Evolutionary conservation across 306 rosid species (phyloP), one percentile per base, ranked within the genome.

Genomic region (Alnus glutinosa): DNA sequence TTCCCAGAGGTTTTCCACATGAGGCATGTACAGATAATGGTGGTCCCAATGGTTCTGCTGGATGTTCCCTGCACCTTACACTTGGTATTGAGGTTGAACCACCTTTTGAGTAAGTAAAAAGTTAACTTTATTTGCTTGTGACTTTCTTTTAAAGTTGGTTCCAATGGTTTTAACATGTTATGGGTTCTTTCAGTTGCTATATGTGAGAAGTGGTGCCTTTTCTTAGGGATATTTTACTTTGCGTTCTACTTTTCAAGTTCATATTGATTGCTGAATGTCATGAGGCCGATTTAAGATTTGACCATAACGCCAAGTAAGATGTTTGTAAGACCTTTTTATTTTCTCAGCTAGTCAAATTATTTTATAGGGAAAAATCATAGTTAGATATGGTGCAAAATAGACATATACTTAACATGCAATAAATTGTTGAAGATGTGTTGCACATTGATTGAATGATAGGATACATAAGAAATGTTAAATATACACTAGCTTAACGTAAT

Each of bases 51-150:
- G 85, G 75, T 64, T 84, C 92, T 74, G 62, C 87, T 83, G 85
- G 81, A 79, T 85, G 83, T 79, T 93, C 97, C 71, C 76, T 91
- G 75, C 98, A 93, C 77, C 88, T 93, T 42, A 93, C 98, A 67
- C 85, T 93, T 79, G 89, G 97, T 55, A 78, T 93, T 74, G 98
- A 93, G 88, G 90, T 93, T 46, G 98, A 93, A 83, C 95, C 95
- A 74, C 90, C 95, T 72, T 93, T 93, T 5, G 95, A 86, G 98
- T 93, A 90, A 89, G 98, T 90, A 74, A 79, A 75, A 77, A 49
- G 49, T 82, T 79, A 73, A 67, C 47, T 75, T 59, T 28, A 55
- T 68, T 16, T 44, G n/a, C 59, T 44, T 85, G 67, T 73, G 50
- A 63, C 36, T 39, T 75, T n/a, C 58, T 69, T 18, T 64, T 51